A percentile compares a stretch with the other conserved stretches of the same genome.
Evolutionary conservation across 495 filamentous ascomycete species (phyloP).

Genomic region (Neurospora tetrasperma): DNA sequence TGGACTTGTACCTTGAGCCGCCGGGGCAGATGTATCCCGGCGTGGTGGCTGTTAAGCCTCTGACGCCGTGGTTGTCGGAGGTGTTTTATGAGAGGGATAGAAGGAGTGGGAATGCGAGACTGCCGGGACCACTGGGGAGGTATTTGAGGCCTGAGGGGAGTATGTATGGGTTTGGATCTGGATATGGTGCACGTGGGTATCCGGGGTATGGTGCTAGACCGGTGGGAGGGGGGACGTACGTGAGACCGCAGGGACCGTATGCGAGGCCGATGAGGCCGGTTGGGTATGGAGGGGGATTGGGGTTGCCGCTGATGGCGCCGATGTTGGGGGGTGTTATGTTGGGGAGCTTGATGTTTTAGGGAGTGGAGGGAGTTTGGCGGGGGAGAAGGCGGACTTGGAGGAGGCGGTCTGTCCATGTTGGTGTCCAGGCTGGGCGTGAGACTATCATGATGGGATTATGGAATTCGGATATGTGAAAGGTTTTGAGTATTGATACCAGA

Average conservation of each 20-base stretch:
- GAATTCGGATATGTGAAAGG: too few relatives aligned
- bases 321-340: constrained; percentile 1
- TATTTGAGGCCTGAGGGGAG: constrained; percentile 17
- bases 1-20: constrained; percentile 18
- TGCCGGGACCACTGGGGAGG: constrained; percentile 5
- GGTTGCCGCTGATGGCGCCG: constrained; percentile 4
- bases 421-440: too few relatives aligned
- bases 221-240: constrained; percentile 14
- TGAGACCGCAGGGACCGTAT: constrained; percentile 3
- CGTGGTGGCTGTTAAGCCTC: background rate
- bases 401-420: too few relatives aligned
- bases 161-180: constrained; percentile 15
- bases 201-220: constrained; percentile 13
- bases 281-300: background rate
- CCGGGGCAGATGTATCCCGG: constrained; percentile 15
- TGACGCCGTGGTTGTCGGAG: constrained; percentile 19
- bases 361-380: constrained; percentile 11
- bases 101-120: background rate
- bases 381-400: too few relatives aligned
- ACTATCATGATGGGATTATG: too few relatives aligned
- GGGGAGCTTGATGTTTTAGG: constrained; percentile 5
- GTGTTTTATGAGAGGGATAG: constrained; percentile 14
- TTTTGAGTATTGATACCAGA: too few relatives aligned
- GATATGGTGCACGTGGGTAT: constrained; percentile 9
- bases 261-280: constrained; percentile 1